phyloP scores from a whole-genome alignment of 1,284 basidiomycete genomes.

The Melampsora americana region DNA sequence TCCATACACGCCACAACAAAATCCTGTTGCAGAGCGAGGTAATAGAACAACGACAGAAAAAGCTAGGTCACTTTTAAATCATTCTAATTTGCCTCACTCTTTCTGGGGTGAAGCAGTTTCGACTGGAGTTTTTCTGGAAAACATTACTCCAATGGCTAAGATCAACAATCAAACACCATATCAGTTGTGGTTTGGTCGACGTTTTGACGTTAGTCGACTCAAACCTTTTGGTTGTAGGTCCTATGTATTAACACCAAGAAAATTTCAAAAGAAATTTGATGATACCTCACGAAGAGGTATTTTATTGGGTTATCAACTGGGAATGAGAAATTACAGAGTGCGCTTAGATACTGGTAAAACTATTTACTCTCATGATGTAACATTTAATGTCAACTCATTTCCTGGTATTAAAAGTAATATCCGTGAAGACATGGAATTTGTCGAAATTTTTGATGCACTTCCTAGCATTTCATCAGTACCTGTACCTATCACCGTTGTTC shows the following conservation, averaged over 20 bases:
- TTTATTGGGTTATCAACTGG: constrained; percentile 9
- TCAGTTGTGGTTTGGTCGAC: not conserved
- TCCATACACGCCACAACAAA: too few relatives aligned
- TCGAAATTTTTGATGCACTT: too few relatives aligned
- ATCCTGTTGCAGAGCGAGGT: too few relatives aligned
- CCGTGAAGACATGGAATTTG: too few relatives aligned
- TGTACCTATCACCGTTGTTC: too few relatives aligned
- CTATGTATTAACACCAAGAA: not conserved
- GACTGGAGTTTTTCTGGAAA: constrained; percentile 4
- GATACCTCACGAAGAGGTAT: constrained; percentile 11
- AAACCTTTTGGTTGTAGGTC: constrained; percentile 6
- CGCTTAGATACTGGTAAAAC: not conserved
- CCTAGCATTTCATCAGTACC: too few relatives aligned
- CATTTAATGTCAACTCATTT: too few relatives aligned
- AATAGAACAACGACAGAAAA: not conserved
- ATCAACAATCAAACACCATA: not conserved
- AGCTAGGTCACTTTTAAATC: not conserved
- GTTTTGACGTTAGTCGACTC: constrained; percentile 2
- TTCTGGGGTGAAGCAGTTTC: too few relatives aligned
- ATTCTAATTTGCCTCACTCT: not conserved
- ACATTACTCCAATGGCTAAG: not conserved
- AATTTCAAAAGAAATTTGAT: not conserved
- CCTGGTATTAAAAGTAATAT: too few relatives aligned
- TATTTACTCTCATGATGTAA: too few relatives aligned
- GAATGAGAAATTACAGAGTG: constrained; percentile 17